Evolutionary conservation across 2,329 filamentous ascomycete species (phyloP).

Genomic region (Coniochaeta prunicola): DNA sequence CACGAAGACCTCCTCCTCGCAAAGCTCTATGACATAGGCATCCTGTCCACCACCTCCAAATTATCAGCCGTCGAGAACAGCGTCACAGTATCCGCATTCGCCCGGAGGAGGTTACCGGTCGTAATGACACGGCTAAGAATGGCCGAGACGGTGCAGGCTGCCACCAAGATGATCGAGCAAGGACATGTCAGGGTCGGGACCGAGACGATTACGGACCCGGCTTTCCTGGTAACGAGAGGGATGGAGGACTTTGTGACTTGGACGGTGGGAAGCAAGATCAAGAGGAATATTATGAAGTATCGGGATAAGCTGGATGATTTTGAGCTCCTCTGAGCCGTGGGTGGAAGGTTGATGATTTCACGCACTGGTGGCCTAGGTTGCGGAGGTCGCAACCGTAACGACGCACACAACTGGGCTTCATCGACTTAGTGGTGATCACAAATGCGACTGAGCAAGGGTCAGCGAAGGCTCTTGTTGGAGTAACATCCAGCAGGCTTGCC

Average conservation of each 20-base stretch:
- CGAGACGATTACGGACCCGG: conserved; percentile 82
- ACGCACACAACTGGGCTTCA: not conserved
- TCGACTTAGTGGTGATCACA: not conserved
- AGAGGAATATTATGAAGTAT: conserved; percentile 92
- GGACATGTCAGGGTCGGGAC: conserved; percentile 89
- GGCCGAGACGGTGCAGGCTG: conserved; percentile 83
- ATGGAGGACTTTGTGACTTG: conserved; percentile 97
- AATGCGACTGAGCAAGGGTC: not conserved
- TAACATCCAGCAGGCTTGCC: not conserved
- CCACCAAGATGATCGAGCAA: conserved; percentile 84
- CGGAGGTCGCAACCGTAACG: not conserved
- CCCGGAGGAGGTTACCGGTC: conserved; percentile 73
- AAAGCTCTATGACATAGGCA: conserved; percentile 89
- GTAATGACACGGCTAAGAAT: conserved; percentile 76
- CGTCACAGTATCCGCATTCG: conserved; percentile 84
- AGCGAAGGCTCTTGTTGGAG: not conserved
- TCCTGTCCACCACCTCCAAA: conserved; percentile 69
- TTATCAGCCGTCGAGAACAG: conserved; percentile 80
- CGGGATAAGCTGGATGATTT: conserved; percentile 94
- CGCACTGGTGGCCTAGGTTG: too few relatives aligned
- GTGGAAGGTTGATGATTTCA: not conserved
- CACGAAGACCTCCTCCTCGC: conserved; percentile 82
- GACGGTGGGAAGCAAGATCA: conserved; percentile 95
- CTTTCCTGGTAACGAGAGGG: conserved; percentile 78
- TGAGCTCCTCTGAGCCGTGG: conserved; percentile 61